Conservation (phyloP, 2,329 filamentous ascomycete genomes). For the Claviceps humidiphila region DNA sequence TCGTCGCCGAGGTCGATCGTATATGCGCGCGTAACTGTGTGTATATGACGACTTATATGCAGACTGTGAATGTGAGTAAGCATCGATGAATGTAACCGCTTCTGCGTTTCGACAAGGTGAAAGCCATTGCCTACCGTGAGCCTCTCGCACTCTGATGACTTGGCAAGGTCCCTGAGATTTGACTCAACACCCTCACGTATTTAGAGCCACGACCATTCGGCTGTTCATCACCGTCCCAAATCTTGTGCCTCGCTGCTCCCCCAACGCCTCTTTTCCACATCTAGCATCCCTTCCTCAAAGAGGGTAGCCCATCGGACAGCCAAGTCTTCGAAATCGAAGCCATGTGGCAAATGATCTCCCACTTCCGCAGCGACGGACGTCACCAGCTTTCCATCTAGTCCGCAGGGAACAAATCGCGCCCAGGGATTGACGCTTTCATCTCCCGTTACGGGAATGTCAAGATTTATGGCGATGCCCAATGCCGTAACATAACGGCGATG, state of each 20-base stretch:
- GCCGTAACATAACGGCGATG: constrained; percentile 70
- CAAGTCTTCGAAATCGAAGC: constrained; percentile 16
- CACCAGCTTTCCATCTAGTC: constrained; percentile 63
- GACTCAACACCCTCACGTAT: too few relatives aligned
- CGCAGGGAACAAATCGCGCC: constrained; percentile 77
- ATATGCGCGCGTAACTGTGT: too few relatives aligned
- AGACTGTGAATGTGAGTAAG: too few relatives aligned
- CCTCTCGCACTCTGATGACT: too few relatives aligned
- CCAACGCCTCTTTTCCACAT: constrained; percentile 14
- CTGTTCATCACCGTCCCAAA: not conserved
- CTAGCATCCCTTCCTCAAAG: constrained; percentile 21
- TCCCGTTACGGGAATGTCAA: constrained; percentile 43
- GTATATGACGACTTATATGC: too few relatives aligned
- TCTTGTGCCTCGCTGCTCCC: constrained; percentile 3
- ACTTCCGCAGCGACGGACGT: constrained; percentile 56
- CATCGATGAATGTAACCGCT: too few relatives aligned
- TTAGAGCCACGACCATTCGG: too few relatives aligned
- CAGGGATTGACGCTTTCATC: constrained; percentile 33
- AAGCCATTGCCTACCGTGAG: too few relatives aligned
- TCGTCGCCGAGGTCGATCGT: too few relatives aligned
- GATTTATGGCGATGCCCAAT: constrained; percentile 72
- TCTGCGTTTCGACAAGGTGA: too few relatives aligned
- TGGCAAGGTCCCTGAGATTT: too few relatives aligned
- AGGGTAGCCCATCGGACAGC: constrained; percentile 20
- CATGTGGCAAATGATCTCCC: constrained; percentile 5